A percentile compares a stretch with the other conserved stretches of the same genome.
phyloP scores from a whole-genome alignment of 78 protist genomes.

The Monosiga brevicollis region DNA sequence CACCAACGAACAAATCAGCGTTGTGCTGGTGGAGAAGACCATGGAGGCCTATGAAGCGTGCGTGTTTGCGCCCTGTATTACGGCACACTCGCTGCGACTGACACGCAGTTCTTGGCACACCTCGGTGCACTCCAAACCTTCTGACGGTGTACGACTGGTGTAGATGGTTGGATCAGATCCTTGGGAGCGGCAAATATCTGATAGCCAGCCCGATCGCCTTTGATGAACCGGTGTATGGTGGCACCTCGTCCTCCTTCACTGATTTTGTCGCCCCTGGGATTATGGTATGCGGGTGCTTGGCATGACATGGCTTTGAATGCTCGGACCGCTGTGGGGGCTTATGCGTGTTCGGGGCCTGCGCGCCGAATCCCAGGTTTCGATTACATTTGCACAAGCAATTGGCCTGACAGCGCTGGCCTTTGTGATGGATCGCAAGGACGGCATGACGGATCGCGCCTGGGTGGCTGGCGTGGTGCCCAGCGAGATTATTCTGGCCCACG shows the following conservation, averaged over 20 bases:
- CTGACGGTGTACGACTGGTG: no score
- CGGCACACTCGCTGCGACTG: no score
- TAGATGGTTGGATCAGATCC: no score
- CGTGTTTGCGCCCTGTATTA: no score
- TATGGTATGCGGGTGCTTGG: not conserved
- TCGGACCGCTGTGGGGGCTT: not conserved
- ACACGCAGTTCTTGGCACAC: no score
- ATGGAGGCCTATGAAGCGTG: not conserved
- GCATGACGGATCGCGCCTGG: conserved; percentile 1
- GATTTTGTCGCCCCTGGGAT: conserved; percentile 49
- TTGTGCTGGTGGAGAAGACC: not conserved
- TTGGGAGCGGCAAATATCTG: no score
- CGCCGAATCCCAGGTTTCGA: not conserved
- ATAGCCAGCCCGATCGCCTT: not conserved
- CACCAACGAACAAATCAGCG: not conserved
- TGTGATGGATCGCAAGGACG: conserved; percentile 3
- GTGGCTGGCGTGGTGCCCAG: not conserved
- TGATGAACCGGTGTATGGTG: conserved; percentile 36
- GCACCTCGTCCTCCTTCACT: conserved; percentile 4
- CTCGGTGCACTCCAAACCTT: no score
- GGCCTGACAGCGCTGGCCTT: conserved; percentile 5
- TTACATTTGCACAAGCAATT: not conserved
- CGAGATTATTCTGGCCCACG: not conserved
- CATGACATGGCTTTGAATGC: not conserved
- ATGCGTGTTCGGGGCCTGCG: not conserved